Conservation (phyloP, 805 yeast species). For the Candida michaelii region DNA sequence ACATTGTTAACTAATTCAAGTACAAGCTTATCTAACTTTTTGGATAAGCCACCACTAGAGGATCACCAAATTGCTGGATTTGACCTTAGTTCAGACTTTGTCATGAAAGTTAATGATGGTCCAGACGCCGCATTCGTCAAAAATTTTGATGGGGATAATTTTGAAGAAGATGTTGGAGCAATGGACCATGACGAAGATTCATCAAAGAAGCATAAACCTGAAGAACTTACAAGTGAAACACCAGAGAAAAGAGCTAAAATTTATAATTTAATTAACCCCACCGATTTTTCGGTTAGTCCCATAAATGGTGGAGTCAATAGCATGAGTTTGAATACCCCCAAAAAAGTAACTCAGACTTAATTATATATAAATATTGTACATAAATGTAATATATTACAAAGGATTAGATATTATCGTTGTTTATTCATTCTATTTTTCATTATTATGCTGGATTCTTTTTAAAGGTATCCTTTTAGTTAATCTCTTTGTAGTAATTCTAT, state of each 20-base stretch:
- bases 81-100: not conserved
- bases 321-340: conserved; percentile 15
- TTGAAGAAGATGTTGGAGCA: not conserved
- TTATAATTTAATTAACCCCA: not conserved
- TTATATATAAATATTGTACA: conserved; percentile 6
- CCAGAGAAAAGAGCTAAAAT: conserved; percentile 5
- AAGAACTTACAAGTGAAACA: not conserved
- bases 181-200: not conserved
- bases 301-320: conserved; percentile 19
- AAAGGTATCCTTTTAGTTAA: not conserved
- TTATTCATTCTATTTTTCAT: conserved; percentile 7
- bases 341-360: not conserved
- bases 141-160: not conserved
- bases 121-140: not conserved
- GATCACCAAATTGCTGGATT: not conserved
- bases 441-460: not conserved
- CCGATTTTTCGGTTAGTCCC: conserved; percentile 16
- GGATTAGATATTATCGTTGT: conserved; percentile 2
- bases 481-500: not conserved
- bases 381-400: conserved; percentile 3
- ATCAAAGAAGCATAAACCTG: not conserved
- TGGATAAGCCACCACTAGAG: not conserved
- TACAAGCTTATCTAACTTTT: too few species aligned
- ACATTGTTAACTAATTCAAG: too few species aligned
- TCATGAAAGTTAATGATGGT: not conserved